Evolutionary conservation across 1,284 basidiomycete genomes (phyloP).

Genomic region (Rhizoctonia solani): DNA sequence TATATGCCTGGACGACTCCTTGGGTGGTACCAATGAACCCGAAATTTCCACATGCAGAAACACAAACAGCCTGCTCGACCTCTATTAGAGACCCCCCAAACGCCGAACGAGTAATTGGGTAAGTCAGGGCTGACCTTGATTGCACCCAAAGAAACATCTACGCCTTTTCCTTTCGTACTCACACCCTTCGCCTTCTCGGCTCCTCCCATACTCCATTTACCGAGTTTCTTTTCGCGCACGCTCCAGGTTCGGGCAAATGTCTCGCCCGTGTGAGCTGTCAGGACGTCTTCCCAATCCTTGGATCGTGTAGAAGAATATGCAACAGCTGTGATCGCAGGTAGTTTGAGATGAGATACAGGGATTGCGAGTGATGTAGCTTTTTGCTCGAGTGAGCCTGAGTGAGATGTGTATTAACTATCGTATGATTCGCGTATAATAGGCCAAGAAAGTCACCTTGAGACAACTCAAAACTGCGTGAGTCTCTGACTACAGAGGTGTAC

Average conservation of each 20-base stretch:
- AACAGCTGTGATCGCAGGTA: conserved; percentile 75
- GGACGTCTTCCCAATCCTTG: conserved; percentile 97
- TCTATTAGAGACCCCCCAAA: conserved; percentile 1
- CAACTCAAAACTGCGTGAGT: conserved; percentile 91
- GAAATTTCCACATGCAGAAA: conserved; percentile 97
- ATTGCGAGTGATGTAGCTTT: conserved; percentile 83
- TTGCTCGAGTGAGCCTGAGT: conserved; percentile 76
- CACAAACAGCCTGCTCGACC: conserved; percentile 72
- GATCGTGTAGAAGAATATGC: conserved; percentile 80
- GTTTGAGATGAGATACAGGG: conserved; percentile 78
- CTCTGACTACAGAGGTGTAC: conserved; percentile 89
- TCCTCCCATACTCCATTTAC: conserved; percentile 59
- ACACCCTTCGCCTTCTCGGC: conserved; percentile 29
- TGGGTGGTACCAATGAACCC: conserved; percentile 81
- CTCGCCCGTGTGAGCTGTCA: conserved; percentile 87
- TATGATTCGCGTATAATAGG: neutral
- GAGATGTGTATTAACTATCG: conserved; percentile 22
- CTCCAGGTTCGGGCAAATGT: conserved; percentile 83
- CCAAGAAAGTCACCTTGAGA: conserved; percentile 72
- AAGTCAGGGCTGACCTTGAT: conserved; percentile 58
- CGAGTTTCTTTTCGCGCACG: conserved; percentile 79
- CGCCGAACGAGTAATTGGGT: no score
- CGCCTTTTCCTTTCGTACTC: conserved; percentile 35
- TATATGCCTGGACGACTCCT: conserved; percentile 86
- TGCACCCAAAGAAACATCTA: conserved; percentile 52